Evolutionary conservation across 2,329 filamentous ascomycete species (phyloP).

Genomic region (Karstenula rhodostoma): DNA sequence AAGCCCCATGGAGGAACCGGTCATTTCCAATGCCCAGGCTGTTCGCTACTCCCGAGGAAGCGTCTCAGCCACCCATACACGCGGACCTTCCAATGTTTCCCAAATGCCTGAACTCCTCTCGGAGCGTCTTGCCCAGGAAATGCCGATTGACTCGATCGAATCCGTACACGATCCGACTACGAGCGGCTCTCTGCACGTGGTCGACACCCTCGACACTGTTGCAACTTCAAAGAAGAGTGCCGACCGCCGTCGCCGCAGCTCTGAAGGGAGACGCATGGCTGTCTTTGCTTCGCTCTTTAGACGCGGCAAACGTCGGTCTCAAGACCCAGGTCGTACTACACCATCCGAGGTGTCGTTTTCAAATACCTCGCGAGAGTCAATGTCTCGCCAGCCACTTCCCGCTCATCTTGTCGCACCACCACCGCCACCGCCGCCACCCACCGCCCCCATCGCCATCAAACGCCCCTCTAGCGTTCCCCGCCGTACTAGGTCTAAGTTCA

Average conservation of each 20-base stretch:
- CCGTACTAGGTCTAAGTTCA: constrained; percentile 87
- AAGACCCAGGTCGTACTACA: constrained; percentile 60
- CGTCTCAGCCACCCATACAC: constrained; percentile 54
- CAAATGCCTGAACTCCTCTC: constrained; percentile 60
- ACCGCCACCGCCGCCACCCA: constrained; percentile 41
- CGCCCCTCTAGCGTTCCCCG: constrained; percentile 69
- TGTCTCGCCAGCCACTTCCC: constrained; percentile 65
- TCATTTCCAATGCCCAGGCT: constrained; percentile 59
- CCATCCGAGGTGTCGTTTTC: constrained; percentile 79
- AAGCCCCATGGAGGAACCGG: constrained; percentile 55
- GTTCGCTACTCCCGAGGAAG: constrained; percentile 58
- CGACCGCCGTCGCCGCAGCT: constrained; percentile 42
- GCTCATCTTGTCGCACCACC: constrained; percentile 56
- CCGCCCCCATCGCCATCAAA: constrained; percentile 51
- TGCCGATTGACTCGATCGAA: constrained; percentile 55
- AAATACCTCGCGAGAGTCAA: constrained; percentile 89
- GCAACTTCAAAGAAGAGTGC: constrained; percentile 37
- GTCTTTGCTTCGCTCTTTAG: constrained; percentile 70
- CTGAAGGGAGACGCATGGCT: constrained; percentile 46
- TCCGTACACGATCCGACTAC: constrained; percentile 35
- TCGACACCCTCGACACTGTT: constrained; percentile 42
- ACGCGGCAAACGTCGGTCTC: constrained; percentile 61
- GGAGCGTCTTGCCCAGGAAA: constrained; percentile 46
- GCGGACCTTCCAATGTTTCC: constrained; percentile 61
- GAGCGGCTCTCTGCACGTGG: constrained; percentile 44